Percentiles rank a stretch among this genome's conserved stretches.
phyloP scores from a whole-genome alignment of 345 rosid species.

The Mercurialis annua region DNA sequence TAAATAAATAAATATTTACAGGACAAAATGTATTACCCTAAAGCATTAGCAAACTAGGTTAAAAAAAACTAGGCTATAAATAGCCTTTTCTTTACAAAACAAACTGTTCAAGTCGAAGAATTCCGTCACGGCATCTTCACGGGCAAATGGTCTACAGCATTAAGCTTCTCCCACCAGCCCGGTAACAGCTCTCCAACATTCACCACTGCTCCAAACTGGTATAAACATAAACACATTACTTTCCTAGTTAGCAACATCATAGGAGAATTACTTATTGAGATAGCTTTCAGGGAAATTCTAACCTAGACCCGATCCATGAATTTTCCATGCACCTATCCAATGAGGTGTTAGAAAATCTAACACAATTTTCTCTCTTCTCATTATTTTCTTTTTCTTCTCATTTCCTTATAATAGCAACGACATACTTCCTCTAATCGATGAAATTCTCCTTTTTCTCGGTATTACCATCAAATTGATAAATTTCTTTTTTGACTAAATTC shows the following conservation, averaged over 20 bases:
- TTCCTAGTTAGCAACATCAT: not conserved
- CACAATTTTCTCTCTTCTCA: too few species aligned
- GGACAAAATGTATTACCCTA: not conserved
- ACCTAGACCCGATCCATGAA: too few species aligned
- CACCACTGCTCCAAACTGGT: slow-evolving; percentile 74
- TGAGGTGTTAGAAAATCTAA: too few species aligned
- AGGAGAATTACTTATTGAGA: not conserved
- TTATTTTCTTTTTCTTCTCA: too few species aligned
- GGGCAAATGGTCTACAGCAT: not conserved
- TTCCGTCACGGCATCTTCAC: not conserved
- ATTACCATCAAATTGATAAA: too few species aligned
- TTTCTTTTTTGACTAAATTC: too few species aligned
- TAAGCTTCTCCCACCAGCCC: slow-evolving; percentile 9
- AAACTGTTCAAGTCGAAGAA: not conserved
- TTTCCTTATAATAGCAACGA: too few species aligned
- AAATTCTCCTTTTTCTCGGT: too few species aligned
- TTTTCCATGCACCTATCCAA: too few species aligned
- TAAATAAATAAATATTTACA: not conserved
- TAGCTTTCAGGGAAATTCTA: not conserved
- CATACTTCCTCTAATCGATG: too few species aligned
- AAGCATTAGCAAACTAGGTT: not conserved
- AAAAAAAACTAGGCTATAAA: not conserved
- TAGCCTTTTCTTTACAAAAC: not conserved
- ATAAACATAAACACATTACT: not conserved
- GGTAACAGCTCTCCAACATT: slow-evolving; percentile 49